These are phyloP conservation scores for Dalbergia cultrata DNA, from an alignment of 306 rosid genomes.

Conservation along the genomic window DNA sequence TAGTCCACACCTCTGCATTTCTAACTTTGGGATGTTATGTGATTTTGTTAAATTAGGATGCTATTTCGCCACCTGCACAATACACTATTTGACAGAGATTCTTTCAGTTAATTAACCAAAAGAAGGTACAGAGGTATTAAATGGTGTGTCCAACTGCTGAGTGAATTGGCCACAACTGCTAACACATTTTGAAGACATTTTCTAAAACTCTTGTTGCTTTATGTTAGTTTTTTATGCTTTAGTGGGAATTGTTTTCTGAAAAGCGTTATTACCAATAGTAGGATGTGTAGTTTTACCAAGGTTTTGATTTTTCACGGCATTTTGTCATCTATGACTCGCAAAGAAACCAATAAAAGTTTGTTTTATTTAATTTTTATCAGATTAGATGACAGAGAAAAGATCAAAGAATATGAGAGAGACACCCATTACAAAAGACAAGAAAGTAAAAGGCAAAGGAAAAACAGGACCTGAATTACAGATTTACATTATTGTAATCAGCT, in stretches of 20 bases:
- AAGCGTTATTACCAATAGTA: not conserved
- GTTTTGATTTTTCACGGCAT: not conserved
- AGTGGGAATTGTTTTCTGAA: not conserved
- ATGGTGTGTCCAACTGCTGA: not conserved
- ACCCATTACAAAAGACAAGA: conserved; percentile 3
- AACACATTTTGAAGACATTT: no score
- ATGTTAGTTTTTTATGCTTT: not conserved
- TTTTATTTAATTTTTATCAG: not conserved
- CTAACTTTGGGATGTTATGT: not conserved
- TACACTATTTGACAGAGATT: not conserved
- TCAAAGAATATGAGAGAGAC: conserved; percentile 14
- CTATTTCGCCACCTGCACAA: not conserved
- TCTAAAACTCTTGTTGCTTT: not conserved
- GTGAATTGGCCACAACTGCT: not conserved
- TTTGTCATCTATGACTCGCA: not conserved
- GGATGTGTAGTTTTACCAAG: not conserved
- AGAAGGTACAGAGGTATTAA: not conserved
- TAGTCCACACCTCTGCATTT: no score
- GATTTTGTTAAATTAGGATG: not conserved
- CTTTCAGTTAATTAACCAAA: not conserved
- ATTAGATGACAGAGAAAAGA: conserved; percentile 28
- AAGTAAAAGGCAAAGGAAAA: conserved; percentile 3
- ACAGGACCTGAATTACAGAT: not conserved
- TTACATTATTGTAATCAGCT: not conserved
- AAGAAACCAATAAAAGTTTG: not conserved